phyloP scores from a whole-genome alignment of 495 filamentous ascomycete species.

The Lindgomyces ingoldianus region DNA sequence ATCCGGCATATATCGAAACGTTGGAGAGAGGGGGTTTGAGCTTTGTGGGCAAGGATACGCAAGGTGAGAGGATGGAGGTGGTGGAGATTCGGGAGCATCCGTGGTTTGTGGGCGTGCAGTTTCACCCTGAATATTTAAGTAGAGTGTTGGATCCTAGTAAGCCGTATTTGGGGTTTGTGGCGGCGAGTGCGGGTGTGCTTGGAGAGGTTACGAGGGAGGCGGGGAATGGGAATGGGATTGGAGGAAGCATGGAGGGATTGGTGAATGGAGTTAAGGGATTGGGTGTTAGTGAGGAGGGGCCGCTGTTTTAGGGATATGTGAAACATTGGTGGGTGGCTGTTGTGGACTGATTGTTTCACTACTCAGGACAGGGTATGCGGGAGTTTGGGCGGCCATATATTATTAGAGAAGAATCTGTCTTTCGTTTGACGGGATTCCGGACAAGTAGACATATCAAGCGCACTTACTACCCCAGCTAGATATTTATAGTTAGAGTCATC shows the following conservation, averaged over 20 bases:
- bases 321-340: no score
- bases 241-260: conserved; percentile 16
- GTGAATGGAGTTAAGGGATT: conserved; percentile 21
- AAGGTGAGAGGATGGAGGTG: conserved; percentile 85
- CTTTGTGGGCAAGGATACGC: conserved; percentile 79
- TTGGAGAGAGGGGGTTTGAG: conserved; percentile 61
- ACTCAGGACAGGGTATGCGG: no score
- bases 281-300: not conserved
- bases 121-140: conserved; percentile 80
- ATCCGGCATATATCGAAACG: conserved; percentile 62
- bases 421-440: no score
- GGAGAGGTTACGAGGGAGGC: conserved; percentile 27
- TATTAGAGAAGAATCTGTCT: no score
- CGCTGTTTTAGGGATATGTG: no score
- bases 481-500: no score
- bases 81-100: conserved; percentile 87
- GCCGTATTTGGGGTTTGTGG: conserved; percentile 84
- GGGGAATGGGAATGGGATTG: conserved; percentile 5
- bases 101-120: conserved; percentile 89
- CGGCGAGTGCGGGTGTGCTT: conserved; percentile 55
- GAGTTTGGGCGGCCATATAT: no score
- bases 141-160: conserved; percentile 73
- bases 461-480: no score
- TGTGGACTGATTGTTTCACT: no score
- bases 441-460: no score